These are phyloP conservation scores for Salix dunnii DNA, from an alignment of 345 rosid species.

Conservation along the genomic window DNA sequence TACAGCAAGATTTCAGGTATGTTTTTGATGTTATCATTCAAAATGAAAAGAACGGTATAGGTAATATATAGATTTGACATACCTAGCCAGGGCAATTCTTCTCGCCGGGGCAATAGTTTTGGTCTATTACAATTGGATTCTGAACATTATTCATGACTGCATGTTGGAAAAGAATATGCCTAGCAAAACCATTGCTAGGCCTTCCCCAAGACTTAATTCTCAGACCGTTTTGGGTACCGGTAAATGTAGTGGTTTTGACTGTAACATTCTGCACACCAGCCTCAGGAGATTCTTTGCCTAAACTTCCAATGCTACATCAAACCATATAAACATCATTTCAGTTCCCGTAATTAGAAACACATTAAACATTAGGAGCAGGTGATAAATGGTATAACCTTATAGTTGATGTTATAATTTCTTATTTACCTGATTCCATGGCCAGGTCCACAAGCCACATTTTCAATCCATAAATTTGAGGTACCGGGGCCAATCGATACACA, in stretches of 20 bases:
- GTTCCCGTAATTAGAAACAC: background rate
- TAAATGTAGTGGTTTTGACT: slow-evolving; percentile 14
- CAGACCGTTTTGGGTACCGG: slow-evolving; percentile 19
- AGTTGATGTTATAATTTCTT: too few species aligned
- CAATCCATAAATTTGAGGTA: slow-evolving; percentile 39
- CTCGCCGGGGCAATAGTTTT: slow-evolving; percentile 21
- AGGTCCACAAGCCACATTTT: slow-evolving; percentile 67
- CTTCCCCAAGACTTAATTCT: slow-evolving; percentile 31
- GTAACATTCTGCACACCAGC: slow-evolving; percentile 28
- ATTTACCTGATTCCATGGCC: slow-evolving; percentile 62
- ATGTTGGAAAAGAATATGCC: slow-evolving; percentile 16
- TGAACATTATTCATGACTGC: slow-evolving; percentile 13
- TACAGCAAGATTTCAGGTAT: too few species aligned
- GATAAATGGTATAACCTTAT: too few species aligned
- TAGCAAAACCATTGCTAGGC: slow-evolving; percentile 23
- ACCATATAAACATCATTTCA: too few species aligned
- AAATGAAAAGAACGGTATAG: too few species aligned
- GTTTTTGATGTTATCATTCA: background rate
- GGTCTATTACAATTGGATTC: slow-evolving; percentile 21
- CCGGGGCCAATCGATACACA: slow-evolving; percentile 85
- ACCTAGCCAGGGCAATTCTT: slow-evolving; percentile 24
- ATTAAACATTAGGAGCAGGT: too few species aligned
- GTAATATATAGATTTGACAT: background rate
- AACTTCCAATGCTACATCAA: slow-evolving; percentile 24
- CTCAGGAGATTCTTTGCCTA: slow-evolving; percentile 19